Conservation (phyloP, 805 yeast genomes). For the Yarrowia sp. region DNA sequence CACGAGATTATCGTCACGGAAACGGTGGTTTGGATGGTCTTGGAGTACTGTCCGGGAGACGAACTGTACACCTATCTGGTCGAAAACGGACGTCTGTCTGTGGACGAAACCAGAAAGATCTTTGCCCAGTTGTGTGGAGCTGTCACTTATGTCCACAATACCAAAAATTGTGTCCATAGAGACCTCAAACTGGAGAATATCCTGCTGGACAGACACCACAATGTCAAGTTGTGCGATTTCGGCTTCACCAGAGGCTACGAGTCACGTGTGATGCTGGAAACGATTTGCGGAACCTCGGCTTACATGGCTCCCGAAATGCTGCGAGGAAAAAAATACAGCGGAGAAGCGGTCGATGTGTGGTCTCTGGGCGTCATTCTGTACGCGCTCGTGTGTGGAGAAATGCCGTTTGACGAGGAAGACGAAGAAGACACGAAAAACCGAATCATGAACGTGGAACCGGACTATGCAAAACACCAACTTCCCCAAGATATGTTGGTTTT, state of each 20-base stretch:
- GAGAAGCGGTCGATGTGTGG: constrained; percentile 86
- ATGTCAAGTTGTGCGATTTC: constrained; percentile 86
- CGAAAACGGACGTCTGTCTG: constrained; percentile 46
- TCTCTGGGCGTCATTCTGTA: constrained; percentile 87
- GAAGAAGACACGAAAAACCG: constrained; percentile 64
- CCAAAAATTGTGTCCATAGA: constrained; percentile 79
- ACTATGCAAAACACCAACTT: constrained; percentile 19
- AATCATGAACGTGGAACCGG: constrained; percentile 56
- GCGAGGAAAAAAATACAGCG: constrained; percentile 71
- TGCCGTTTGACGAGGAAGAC: constrained; percentile 90
- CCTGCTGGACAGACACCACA: constrained; percentile 77
- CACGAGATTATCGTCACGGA: constrained; percentile 89
- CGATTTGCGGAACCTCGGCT: constrained; percentile 92
- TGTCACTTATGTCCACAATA: constrained; percentile 71
- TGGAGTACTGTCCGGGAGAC: constrained; percentile 81
- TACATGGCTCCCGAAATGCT: constrained; percentile 97
- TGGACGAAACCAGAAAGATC: constrained; percentile 42
- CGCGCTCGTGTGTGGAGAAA: constrained; percentile 80
- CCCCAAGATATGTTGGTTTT: constrained; percentile 58
- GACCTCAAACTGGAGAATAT: constrained; percentile 81
- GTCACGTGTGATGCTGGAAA: constrained; percentile 65
- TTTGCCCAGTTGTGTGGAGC: constrained; percentile 60
- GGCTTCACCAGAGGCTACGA: constrained; percentile 88
- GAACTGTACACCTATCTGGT: constrained; percentile 51
- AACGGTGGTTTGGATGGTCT: constrained; percentile 78